Conservation (phyloP, 306 rosid species). For the Gillenia trifoliata region DNA sequence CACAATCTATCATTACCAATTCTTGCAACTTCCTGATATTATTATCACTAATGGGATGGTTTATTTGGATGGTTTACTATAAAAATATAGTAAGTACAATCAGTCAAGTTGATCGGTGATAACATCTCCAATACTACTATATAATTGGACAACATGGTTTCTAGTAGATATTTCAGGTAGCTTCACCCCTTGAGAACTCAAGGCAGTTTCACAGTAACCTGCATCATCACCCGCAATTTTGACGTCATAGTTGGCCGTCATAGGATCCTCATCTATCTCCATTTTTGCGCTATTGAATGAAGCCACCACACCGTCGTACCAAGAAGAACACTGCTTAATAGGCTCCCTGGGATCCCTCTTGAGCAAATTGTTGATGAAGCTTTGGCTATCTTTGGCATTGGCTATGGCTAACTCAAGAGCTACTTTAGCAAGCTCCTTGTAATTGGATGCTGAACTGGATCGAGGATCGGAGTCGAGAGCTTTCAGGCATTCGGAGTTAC, state of each 20-base stretch:
- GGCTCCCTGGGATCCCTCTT: not conserved
- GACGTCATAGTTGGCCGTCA: conserved; percentile 29
- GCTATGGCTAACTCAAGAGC: not conserved
- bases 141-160: not conserved
- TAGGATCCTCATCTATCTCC: conserved; percentile 12
- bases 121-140: not conserved
- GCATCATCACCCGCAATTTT: conserved; percentile 17
- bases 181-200: not conserved
- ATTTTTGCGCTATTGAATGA: conserved; percentile 2
- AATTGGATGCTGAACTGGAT: not conserved
- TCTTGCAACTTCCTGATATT: too few relatives aligned
- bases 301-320: not conserved
- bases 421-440: not conserved
- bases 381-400: not conserved
- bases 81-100: not conserved
- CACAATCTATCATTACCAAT: too few relatives aligned
- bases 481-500: conserved; percentile 3
- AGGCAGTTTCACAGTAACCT: not conserved
- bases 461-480: not conserved
- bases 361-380: not conserved
- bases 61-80: not conserved
- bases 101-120: not conserved
- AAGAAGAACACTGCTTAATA: conserved; percentile 5
- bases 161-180: conserved; percentile 9
- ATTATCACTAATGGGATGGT: not conserved